Evolutionary conservation across 306 rosid species (phyloP), one percentile per base, ranked within the genome.

Genomic region (Casuarina glauca): DNA sequence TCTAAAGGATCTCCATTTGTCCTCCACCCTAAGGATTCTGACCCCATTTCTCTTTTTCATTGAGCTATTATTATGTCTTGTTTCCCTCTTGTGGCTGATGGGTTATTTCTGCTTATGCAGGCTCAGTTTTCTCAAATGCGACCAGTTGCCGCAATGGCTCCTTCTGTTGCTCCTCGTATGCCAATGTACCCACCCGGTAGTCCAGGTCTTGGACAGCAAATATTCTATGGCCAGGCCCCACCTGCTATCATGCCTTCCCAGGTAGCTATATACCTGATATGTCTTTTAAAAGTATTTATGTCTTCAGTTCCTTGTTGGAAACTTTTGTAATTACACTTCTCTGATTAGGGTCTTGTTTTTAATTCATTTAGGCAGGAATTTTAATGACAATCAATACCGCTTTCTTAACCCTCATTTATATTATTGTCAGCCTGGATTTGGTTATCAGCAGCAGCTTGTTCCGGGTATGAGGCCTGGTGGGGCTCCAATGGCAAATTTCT

Each of bases 401-500:
- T 86, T 32, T 71, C 73, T 13, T 52, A 26, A 41, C 78, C 52
- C 58, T 54, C 50, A 69, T 76, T 6, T 53, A 19, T 53, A 41
- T 20, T 16, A 26, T 46, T 75, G 83, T 82, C 88, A 95, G 98
- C 90, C 97, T 81, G 98, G 97, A 69, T 95, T 92, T 78, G 98
- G 98, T 68, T 95, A 92, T 88, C 98, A 95, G 72, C 98, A 95
- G 84, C 98, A 95, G 76, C 97, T 95, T 79, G 92, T 95, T 54
- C 98, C 98, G 35, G 97, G 98, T 41, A 95, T 95, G 93, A 95
- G 98, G 85, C 98, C 98, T 54, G 98, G 97, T 67, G 97, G 91
- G 74, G 96, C 88, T 46, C 97, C 96, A n/a, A 92, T 92, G 89
- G 95, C 97, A 77, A 96, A 96, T 81, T 96, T 90, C 83, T 96